phyloP scores from a whole-genome alignment of 345 rosid genomes.

The Heritiera littoralis region DNA sequence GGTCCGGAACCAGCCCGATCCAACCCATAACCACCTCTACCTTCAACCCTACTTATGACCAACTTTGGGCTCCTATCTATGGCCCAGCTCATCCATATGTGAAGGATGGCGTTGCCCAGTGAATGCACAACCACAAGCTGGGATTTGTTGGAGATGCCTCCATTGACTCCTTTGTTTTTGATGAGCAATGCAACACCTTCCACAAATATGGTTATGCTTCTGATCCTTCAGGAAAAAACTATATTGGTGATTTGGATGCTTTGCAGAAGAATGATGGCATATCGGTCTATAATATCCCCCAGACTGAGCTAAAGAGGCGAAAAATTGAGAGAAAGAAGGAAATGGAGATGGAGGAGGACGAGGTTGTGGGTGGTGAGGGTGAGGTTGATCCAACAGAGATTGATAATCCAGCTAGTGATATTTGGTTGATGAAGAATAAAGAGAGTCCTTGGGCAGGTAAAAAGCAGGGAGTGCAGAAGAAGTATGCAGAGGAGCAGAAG shows the following conservation, averaged over 20 bases:
- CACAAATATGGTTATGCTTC: constrained; percentile 85
- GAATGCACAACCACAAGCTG: constrained; percentile 94
- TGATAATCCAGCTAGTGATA: constrained; percentile 79
- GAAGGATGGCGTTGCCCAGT: constrained; percentile 87
- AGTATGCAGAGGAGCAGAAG: constrained; percentile 95
- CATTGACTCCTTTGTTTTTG: constrained; percentile 78
- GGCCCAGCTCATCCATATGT: constrained; percentile 96
- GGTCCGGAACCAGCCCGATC: too few species aligned
- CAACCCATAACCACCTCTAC: too few species aligned
- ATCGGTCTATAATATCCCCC: constrained; percentile 80
- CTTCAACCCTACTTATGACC: constrained; percentile 92
- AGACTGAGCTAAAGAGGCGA: constrained; percentile 77
- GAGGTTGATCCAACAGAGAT: constrained; percentile 47
- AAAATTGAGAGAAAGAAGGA: constrained; percentile 64
- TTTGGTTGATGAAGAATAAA: constrained; percentile 80
- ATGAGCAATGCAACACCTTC: constrained; percentile 92
- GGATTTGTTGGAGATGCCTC: constrained; percentile 95
- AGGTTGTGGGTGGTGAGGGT: constrained; percentile 11
- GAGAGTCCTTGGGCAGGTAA: constrained; percentile 97
- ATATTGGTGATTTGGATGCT: constrained; percentile 78
- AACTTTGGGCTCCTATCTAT: constrained; percentile 86
- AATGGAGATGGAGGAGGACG: constrained; percentile 38
- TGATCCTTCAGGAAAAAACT: constrained; percentile 78
- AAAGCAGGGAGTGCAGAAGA: constrained; percentile 74
- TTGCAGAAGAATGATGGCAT: constrained; percentile 59